Evolutionary conservation across 805 yeast species (phyloP), one percentile per base, ranked within the genome.

Genomic region (Ascoidea tarda): DNA sequence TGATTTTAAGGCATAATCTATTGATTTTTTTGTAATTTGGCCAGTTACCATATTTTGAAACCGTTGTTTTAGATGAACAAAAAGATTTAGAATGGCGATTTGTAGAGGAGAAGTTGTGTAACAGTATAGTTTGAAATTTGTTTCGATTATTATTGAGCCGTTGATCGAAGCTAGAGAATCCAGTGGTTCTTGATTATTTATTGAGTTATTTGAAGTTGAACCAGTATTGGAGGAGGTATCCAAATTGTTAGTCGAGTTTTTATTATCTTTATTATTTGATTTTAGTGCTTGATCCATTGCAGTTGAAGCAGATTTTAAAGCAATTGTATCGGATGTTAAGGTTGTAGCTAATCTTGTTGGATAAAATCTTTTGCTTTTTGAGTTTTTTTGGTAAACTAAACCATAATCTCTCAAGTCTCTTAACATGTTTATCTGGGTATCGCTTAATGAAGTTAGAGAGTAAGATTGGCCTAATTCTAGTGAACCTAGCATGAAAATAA

Each of bases 31-130:
- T 5, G 97, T 90, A 54, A 93, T 77, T 58, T 86, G 88, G 1
- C 99, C 99, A 4, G 93, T 79, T 3, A 93, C 96, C 83, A 93
- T 81, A 63, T 93, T 93, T 12, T 89, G 73, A 65, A 93, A 93
- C 55, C 99, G 73, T 0, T 95, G 77, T 58, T 80, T 83, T 55
- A 93, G 68, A 62, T 87, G 93, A 32, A 88, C 95, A 69, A 93
- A 93, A 49, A 93, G 66, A 62, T 89, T 87, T 52, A 93, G 70
- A 55, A 93, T 86, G 8, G 98, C 97, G 58, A 91, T 90, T 66
- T 93, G 98, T 53, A 93, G 70, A 1, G 98, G 97, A 1, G 96
- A 88, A 56, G 87, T 84, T 1, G 97, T 88, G 64, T 90, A 90
- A 48, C 97, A 91, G 61, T 93, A 93, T 5, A 93, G 63, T 63